Base-by-base conservation (phyloP, 306 rosid species). In the Pterocarpus macrocarpus region DNA sequence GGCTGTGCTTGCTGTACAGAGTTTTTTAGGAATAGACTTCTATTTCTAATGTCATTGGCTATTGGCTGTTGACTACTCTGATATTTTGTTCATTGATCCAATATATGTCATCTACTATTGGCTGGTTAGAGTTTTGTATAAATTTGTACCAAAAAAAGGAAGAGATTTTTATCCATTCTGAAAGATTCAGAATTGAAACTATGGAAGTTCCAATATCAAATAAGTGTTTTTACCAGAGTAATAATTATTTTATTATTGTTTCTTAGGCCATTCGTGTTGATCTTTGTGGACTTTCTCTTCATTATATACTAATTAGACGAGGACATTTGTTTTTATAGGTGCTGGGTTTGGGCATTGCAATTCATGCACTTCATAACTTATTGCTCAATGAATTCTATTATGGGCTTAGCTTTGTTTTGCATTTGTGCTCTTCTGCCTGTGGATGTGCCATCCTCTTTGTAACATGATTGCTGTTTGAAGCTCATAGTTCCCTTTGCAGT, bases 331-430 rank as follows among this genome's bases (percentile, higher is more conserved):
- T 76, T 75, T 55, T 58, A 10, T 33, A 32, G 15, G 15, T 38
- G 8, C 10, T 58, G 65, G 67, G 32, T 64, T 58, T 59, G 63
- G 80, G 69, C 56, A 30, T n/a, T 77, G 69, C 10, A 49, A 63
- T 58, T 14, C 15, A 58, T 63, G 36, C 1, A 32, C 49, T 33
- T 16, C 39, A 16, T 39, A 11, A 28, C 28, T 44, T 45, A 17
- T 76, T 81, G 41, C 77, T 72, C 47, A 50, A 17, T 70, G 66
- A 50, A 45, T 69, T 75, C 34, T 75, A 22, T 53, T 62, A 63
- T 71, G 36, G 58, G 17, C 63, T 65, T 35, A 36, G 57, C 30
- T 80, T 35, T n/a, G 36, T 49, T 67, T 39, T 68, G 30, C 64
- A 66, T 36, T 75, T 64, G 7, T 55, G n/a, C 32, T 73, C 3